Base-by-base conservation (phyloP, 169 alveolate species). In the Prorocentrum cordatum region DNA sequence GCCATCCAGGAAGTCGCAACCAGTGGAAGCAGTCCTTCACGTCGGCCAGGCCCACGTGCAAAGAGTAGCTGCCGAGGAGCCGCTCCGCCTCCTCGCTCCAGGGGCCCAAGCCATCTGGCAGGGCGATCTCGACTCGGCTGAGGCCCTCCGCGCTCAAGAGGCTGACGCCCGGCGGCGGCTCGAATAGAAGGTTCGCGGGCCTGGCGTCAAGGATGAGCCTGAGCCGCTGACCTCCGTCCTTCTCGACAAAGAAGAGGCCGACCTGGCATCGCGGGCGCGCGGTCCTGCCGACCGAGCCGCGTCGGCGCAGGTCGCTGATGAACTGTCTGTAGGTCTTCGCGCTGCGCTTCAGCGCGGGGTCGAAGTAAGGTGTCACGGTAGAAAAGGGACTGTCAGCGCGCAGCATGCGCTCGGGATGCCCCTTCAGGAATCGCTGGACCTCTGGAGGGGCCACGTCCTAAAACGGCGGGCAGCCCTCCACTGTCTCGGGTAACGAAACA, bases 1-100 rank as follows among this genome's bases (percentile, higher is more conserved):
- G 36, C 85, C 85, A 73, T 7, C 10, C 7, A 0, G 85, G 85
- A 2, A 50, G 85, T 0, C 85, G 47, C 1, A 73, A 27, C 0
- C 85, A 59, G 33, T 73, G 85, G 36, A 73, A 73, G 18, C 85
- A 73, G 22, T 73, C 85, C 18, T 73, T 73, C 18, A 73, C 85
- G 32, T 73, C 85, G 9, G 59, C 33, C 20, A 73, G 38, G 26
- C 85, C 85, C 2, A 73, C 54, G 29, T 20, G 1, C 0, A 73
- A 0, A 32, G 27, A n/a, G 31, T 3, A 24, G 2, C n/a, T 22
- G 2, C 7, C 1, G 3, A 73, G 1, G n/a, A 2, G 54, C 0
- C n/a, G 10, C 16, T 73, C 71, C 29, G 16, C 47, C 20, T 20
- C 71, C 2, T 2, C 29, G 1, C 3, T 14, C 0, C 85, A 68